Base-by-base conservation (phyloP, 306 rosid genomes). In the Lathyrus sativus region DNA sequence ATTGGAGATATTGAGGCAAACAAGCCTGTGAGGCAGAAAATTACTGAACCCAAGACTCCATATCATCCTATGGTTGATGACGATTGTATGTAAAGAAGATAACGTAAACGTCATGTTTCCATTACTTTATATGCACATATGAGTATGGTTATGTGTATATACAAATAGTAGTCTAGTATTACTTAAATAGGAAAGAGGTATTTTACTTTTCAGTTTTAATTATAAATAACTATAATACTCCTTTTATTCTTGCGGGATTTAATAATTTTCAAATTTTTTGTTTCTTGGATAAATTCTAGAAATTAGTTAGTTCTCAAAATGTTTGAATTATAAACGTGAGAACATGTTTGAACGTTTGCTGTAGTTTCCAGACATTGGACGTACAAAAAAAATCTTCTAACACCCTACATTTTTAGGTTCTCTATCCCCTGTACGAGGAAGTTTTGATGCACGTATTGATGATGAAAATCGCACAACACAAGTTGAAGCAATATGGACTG, bases 11-110 rank as follows among this genome's bases (percentile, higher is more conserved):
- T 93, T 80, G 99, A 93, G 79, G 97, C 99, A 63, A 90, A 78
- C 82, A 93, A 93, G 77, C 99, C 99, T 65, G 96, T 85, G 74
- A 83, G 99, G 85, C 99, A 93, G 92, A 93, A 93, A 83, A 93
- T 93, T 76, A 90, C 96, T 67, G 99, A 93, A 75, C 99, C 99
- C 0, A 93, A 93, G 89, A 93, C 99, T 39, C 99, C 99, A 37
- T 93, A 93, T 83, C 99, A 93, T 76, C 89, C 86, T 31, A 86
- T 93, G 97, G 76, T 90, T 77, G 95, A 91, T 48, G 97, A 90
- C 76, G 96, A 93, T 41, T 83, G 99, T 93, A 70, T 77, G 73
- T 65, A 66, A 45, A 57, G 41, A 57, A 37, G 57, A 60, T 71
- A 42, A 62, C 18, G 76, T 44, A 64, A 51, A 53, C 58, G 50